Evolutionary conservation across 1,139 yeast genomes (phyloP).

Genomic region (Scheffersomyces segobiensis): DNA sequence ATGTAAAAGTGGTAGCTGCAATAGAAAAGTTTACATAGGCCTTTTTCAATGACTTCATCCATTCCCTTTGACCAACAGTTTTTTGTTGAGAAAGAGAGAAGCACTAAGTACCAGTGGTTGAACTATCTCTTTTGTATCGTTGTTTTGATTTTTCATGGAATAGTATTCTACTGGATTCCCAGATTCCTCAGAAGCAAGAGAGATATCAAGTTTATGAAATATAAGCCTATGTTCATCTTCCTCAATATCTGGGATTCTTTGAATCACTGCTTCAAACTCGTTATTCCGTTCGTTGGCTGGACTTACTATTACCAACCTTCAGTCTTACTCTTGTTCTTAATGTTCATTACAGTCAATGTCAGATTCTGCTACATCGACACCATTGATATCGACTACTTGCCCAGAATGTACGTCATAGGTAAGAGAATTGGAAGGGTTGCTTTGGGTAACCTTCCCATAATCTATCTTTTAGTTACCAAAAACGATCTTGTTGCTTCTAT

Average conservation of each 20-base stretch:
- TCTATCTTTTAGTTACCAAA: constrained; percentile 38
- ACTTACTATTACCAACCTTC: constrained; percentile 43
- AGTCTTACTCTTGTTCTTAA: constrained; percentile 25
- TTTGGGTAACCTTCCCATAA: constrained; percentile 42
- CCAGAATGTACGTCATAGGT: constrained; percentile 38
- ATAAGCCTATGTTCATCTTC: constrained; percentile 22
- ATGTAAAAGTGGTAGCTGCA: not conserved
- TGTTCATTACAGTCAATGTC: constrained; percentile 30
- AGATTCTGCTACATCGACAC: constrained; percentile 30
- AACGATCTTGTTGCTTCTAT: constrained; percentile 41
- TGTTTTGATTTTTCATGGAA: constrained; percentile 37
- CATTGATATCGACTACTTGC: constrained; percentile 40
- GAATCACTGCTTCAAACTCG: constrained; percentile 25
- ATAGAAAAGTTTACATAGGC: not conserved
- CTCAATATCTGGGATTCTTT: constrained; percentile 28
- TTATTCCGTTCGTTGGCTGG: constrained; percentile 16
- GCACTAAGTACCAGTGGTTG: constrained; percentile 38
- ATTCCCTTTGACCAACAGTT: constrained; percentile 34
- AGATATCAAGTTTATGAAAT: constrained; percentile 6
- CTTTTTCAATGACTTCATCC: constrained; percentile 4
- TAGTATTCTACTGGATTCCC: constrained; percentile 46
- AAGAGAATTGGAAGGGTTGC: constrained; percentile 47
- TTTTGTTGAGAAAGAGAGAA: constrained; percentile 37
- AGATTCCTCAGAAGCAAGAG: constrained; percentile 17
- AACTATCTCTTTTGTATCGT: constrained; percentile 27